Evolutionary conservation across 768 basidiomycete species (phyloP).

Genomic region (Leccinum aurantiacum): DNA sequence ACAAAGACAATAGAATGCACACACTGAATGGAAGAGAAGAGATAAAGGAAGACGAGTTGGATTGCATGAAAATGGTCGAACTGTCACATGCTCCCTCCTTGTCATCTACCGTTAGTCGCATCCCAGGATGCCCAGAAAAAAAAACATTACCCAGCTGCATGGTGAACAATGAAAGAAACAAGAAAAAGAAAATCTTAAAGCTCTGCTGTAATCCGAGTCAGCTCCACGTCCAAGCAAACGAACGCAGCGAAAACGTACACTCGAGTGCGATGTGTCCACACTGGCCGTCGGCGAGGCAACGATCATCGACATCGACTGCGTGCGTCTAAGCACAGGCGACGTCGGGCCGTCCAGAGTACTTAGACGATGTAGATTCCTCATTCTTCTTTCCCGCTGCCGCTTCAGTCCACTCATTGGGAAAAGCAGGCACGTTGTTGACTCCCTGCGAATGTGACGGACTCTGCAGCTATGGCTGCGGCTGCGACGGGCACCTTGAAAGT

Average conservation of each 20-base stretch:
- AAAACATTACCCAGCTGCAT: conserved; percentile 1
- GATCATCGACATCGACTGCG: conserved; percentile 30
- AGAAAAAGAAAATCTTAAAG: conserved; percentile 13
- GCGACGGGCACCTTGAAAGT: conserved; percentile 1
- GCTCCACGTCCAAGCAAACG: background rate
- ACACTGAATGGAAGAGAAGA: background rate
- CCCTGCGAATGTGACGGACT: conserved; percentile 3
- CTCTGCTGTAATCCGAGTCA: conserved; percentile 19
- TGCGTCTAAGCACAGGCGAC: conserved; percentile 24
- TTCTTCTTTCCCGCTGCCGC: background rate
- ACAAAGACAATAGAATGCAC: background rate
- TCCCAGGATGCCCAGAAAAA: background rate
- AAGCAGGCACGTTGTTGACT: background rate
- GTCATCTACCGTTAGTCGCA: conserved; percentile 1
- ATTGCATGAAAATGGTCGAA: conserved; percentile 18
- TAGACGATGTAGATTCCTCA: background rate
- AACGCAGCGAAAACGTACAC: conserved; percentile 5
- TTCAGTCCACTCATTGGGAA: background rate
- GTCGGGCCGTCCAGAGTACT: conserved; percentile 1
- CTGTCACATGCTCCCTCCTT: conserved; percentile 14
- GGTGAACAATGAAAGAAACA: background rate
- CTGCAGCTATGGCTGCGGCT: background rate
- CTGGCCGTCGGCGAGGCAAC: conserved; percentile 12
- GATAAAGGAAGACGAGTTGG: background rate
- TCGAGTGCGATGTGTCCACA: conserved; percentile 11